These are phyloP conservation scores for Coffea humblotiana DNA, from an alignment of 305 asterid genomes.

Conservation along the genomic window DNA sequence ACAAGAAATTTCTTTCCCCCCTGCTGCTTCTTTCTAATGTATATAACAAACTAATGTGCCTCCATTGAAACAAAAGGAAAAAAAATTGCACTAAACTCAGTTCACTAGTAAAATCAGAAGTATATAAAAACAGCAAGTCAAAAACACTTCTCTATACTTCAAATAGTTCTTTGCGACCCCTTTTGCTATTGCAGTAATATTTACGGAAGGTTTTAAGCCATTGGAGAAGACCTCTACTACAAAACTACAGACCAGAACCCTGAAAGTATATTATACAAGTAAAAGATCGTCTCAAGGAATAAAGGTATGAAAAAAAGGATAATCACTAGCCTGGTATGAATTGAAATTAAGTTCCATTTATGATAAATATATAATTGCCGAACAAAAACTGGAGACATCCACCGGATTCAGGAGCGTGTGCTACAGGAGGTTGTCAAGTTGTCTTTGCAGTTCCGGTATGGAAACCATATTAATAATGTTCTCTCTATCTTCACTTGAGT, in stretches of 20 bases:
- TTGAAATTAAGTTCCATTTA: neutral
- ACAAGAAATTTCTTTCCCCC: no score
- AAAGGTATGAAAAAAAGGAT: neutral
- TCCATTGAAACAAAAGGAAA: neutral
- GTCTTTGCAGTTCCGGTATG: constrained; percentile 62
- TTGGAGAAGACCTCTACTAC: neutral
- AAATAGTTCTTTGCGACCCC: neutral
- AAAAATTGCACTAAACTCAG: neutral
- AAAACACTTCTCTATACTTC: neutral
- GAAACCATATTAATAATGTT: constrained; percentile 54
- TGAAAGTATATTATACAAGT: neutral
- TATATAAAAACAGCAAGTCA: neutral
- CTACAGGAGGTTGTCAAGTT: constrained; percentile 72
- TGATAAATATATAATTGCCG: constrained; percentile 1
- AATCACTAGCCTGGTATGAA: neutral
- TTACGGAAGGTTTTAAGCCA: neutral
- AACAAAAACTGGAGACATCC: neutral
- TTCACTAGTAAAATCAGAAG: neutral
- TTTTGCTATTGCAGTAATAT: neutral
- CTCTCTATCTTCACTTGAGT: constrained; percentile 62
- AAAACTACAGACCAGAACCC: neutral
- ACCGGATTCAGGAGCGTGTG: constrained; percentile 6
- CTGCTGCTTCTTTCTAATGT: no score
- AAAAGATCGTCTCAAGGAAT: neutral
- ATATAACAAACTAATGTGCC: neutral